Evolutionary conservation across 1,284 basidiomycete species (phyloP), one percentile per base, ranked within the genome.

Genomic region (Singerocomus inundabilis): DNA sequence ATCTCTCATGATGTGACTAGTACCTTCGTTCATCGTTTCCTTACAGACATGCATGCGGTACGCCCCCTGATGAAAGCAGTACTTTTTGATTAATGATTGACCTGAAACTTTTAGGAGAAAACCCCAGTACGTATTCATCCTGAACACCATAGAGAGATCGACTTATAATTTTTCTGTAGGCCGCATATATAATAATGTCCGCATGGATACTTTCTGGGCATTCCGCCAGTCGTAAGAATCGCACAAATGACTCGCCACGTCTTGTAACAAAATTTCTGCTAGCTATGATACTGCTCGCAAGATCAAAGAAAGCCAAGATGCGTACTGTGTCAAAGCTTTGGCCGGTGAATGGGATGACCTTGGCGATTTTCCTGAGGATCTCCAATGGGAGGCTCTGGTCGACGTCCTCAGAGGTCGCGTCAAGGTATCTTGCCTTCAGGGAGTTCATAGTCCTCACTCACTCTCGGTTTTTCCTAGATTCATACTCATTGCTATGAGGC

Each of bases 381-480:
- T 93, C 37, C 79, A 91, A 62, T 91, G 87, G 81, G 93, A 96
- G 62, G 85, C 84, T 11, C 73, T 96, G 9, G 88, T 94, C 6
- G 93, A 95, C 57, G 89, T 94, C 6, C 75, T 97, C 24, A 76
- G 94, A 40, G 90, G 85, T 9, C 75, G 78, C 21, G 88, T 90
- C 54, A 89, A 88, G 75, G 85, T 81, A 28, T 21, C 5, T 39
- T 48, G 18, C 28, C 32, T 4, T 2, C 25, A 26, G 4, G 28
- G 11, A 8, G 18, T 13, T 39, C 13, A 8, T 30, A 38, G 15
- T 25, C 39, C 41, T 29, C 10, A 9, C 31, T 49, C 5, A 49
- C 30, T 15, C 37, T 29, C 41, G 39, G n/a, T 26, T 26, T 25
- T 60, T 49, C 21, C 31, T 15, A 91, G 80, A 77, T 93, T 51